Conservation (phyloP, 2,329 filamentous ascomycete genomes). For the Pseudocercospora vitis region DNA sequence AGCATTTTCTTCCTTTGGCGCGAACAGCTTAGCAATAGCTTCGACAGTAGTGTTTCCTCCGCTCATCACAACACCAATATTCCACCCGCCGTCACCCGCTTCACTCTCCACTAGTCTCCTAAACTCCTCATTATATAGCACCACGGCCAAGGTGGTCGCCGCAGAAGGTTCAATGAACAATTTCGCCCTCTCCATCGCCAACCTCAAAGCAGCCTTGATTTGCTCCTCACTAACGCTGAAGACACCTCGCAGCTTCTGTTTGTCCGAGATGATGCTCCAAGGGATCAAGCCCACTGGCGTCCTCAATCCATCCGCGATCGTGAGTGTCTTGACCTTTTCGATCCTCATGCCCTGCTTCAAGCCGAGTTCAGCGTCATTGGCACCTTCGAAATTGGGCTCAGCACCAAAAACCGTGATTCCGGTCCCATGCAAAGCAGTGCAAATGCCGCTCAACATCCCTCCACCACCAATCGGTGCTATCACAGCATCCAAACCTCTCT, state of each 20-base stretch:
- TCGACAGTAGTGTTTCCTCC: slow-evolving; percentile 67
- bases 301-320: slow-evolving; percentile 83
- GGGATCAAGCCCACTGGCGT: slow-evolving; percentile 76
- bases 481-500: slow-evolving; percentile 50
- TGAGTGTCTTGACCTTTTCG: slow-evolving; percentile 68
- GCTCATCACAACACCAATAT: slow-evolving; percentile 61
- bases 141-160: slow-evolving; percentile 79
- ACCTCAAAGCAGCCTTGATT: slow-evolving; percentile 71
- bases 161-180: slow-evolving; percentile 85
- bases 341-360: slow-evolving; percentile 65
- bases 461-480: slow-evolving; percentile 85
- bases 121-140: slow-evolving; percentile 84
- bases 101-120: slow-evolving; percentile 67
- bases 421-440: slow-evolving; percentile 71
- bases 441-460: slow-evolving; percentile 80
- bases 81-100: slow-evolving; percentile 72
- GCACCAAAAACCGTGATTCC: slow-evolving; percentile 78
- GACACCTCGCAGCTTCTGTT: slow-evolving; percentile 67
- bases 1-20: slow-evolving; percentile 23
- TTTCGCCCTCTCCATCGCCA: slow-evolving; percentile 87
- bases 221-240: slow-evolving; percentile 77
- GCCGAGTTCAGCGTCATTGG: slow-evolving; percentile 76
- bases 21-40: slow-evolving; percentile 58
- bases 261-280: slow-evolving; percentile 74
- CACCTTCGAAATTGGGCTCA: slow-evolving; percentile 79